Conservation (phyloP, 192 early-diverging fungal species). For the Globomyces pollinis-pini region DNA sequence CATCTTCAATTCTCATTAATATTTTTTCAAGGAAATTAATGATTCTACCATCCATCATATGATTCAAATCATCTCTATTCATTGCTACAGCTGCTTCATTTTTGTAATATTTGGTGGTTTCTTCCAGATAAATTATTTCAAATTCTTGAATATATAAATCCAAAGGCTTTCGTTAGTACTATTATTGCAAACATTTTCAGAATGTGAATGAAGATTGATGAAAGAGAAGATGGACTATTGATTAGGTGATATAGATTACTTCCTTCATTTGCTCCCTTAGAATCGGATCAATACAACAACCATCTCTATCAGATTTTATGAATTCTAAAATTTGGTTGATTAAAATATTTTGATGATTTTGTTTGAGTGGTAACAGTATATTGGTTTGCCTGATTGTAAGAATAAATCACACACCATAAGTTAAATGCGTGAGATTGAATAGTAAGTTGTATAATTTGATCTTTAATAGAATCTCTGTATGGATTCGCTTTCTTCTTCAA, state of each 20-base stretch:
- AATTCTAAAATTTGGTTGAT: constrained; percentile 43
- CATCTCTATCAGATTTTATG: constrained; percentile 33
- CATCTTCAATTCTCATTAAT: background rate
- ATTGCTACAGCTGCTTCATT: constrained; percentile 55
- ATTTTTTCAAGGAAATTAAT: constrained; percentile 65
- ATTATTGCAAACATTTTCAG: constrained; percentile 46
- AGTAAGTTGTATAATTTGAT: constrained; percentile 7
- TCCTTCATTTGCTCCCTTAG: too few species aligned
- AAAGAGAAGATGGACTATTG: background rate
- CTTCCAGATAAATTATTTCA: constrained; percentile 61
- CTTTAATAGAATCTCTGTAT: background rate
- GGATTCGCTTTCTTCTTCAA: constrained; percentile 26
- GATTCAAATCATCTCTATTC: constrained; percentile 30
- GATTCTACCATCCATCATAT: too few species aligned
- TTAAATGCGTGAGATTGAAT: constrained; percentile 55
- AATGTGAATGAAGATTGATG: background rate
- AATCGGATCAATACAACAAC: too few species aligned
- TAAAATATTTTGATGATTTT: constrained; percentile 51
- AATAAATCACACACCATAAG: background rate
- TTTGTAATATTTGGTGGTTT: constrained; percentile 62
- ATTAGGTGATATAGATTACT: background rate
- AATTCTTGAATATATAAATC: constrained; percentile 72
- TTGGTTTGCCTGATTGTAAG: constrained; percentile 60
- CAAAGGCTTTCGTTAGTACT: constrained; percentile 55
- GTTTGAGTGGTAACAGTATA: constrained; percentile 53